Base-by-base conservation (phyloP, 768 basidiomycete species). In the Rhodotorula graminis region DNA sequence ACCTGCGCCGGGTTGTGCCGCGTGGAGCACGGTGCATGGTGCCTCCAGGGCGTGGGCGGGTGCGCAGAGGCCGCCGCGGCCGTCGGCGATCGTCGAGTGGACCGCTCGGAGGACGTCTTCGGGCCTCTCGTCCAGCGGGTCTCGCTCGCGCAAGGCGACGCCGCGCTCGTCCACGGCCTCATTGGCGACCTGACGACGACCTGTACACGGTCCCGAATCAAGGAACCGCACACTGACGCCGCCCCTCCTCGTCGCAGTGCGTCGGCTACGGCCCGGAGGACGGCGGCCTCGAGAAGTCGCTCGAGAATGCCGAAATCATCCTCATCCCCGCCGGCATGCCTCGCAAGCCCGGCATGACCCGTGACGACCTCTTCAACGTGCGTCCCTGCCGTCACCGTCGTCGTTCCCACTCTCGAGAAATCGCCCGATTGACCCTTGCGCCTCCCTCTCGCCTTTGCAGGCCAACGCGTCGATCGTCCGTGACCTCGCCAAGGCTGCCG, bases 271-370 rank as follows among this genome's bases (percentile, higher is more conserved):
- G 70, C 27, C 74, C 77, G 23, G 78, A 78, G 61, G 89, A 90
- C 61, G 90, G 92, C 83, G 87, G 93, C 81, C 87, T 97, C 78
- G 91, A 93, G 81, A 85, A 87, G 78, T 93, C 96, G 29, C 87
- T 99, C 71, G 88, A 91, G 71, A 94, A 89, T 74, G 90, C 87
- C 70, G 85, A 97, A 82, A 90, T 98, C 74, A 89, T 98, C 76
- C 90, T 98, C 75, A 96, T 98, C 81, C 96, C 96, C 70, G 96
- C 96, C 83, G 96, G 96, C 87, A 95, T 99, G 73, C 96, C 96
- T 76, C 86, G 96, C 81, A 99, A 99, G 78, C 77, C 79, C 59
- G 78, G 80, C 65, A 95, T 94, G 92, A 93, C 91, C 83, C 91
- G 92, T 84, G 92, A 94, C 80, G 92, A 94, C 80, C 90, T 94